Evolutionary conservation across 192 early-diverging fungal species (phyloP).

Genomic region (Coemansia sp.): DNA sequence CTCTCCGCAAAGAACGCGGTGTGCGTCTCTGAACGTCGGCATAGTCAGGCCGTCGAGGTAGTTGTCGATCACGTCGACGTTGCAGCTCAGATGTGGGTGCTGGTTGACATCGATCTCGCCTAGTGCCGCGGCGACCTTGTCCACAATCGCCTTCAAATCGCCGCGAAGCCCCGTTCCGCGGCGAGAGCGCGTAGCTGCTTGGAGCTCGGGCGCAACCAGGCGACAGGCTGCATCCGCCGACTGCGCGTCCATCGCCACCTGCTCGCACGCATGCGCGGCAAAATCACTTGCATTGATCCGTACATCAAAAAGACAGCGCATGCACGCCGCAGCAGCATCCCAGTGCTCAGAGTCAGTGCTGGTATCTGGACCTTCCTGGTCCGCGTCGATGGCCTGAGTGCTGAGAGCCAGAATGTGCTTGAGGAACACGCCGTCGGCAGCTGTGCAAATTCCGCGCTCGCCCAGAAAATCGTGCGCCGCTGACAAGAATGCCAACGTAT

Average conservation of each 20-base stretch:
- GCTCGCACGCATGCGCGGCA: constrained; percentile 20
- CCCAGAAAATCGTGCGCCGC: constrained; percentile 32
- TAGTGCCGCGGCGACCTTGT: constrained; percentile 20
- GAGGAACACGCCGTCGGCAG: constrained; percentile 34
- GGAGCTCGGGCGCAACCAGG: constrained; percentile 36
- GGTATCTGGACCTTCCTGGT: neutral
- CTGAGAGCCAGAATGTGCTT: constrained; percentile 22
- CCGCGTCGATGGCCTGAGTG: neutral
- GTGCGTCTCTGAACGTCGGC: constrained; percentile 39
- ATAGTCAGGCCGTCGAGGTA: constrained; percentile 46
- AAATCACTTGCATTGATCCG: constrained; percentile 28
- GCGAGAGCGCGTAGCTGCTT: constrained; percentile 27
- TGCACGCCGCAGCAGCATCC: constrained; percentile 21
- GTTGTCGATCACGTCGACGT: constrained; percentile 42
- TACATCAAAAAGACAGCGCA: constrained; percentile 49
- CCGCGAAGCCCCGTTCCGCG: constrained; percentile 39
- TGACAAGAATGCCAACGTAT: constrained; percentile 6
- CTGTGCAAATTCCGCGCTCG: constrained; percentile 43
- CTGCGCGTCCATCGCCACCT: constrained; percentile 32
- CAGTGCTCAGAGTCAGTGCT: constrained; percentile 15
- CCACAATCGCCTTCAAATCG: constrained; percentile 45
- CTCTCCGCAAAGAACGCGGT: constrained; percentile 6
- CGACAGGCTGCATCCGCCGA: constrained; percentile 31
- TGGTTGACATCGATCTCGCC: constrained; percentile 28
- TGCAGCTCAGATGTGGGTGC: constrained; percentile 37